Evolutionary conservation across 1,139 yeast species (phyloP).

Genomic region (Debaryomyces singareniensis): DNA sequence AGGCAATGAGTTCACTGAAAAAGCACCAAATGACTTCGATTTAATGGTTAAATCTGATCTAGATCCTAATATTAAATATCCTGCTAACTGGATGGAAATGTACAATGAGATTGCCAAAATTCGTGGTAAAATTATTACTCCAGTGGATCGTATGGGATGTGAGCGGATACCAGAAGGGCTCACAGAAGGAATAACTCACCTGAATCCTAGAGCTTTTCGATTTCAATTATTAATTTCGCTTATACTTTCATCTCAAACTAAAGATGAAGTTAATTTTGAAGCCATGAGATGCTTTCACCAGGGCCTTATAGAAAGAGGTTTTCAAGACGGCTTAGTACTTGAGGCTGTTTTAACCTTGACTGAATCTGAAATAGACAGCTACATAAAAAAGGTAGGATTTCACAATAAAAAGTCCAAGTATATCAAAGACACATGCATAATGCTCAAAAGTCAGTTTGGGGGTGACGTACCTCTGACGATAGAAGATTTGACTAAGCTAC

Average conservation of each 20-base stretch:
- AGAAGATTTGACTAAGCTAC: conserved; percentile 59
- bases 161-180: conserved; percentile 59
- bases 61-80: conserved; percentile 15
- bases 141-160: conserved; percentile 89
- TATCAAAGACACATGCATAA: conserved; percentile 55
- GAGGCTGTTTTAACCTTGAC: conserved; percentile 35
- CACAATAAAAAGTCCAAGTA: conserved; percentile 73
- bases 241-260: conserved; percentile 89
- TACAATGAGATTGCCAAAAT: conserved; percentile 59
- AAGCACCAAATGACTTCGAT: not conserved
- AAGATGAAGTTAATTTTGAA: conserved; percentile 74
- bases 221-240: conserved; percentile 73
- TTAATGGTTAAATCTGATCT: not conserved
- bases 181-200: conserved; percentile 19
- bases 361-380: conserved; percentile 53
- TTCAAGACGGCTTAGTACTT: conserved; percentile 24
- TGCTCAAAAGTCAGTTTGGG: conserved; percentile 43
- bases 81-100: conserved; percentile 46
- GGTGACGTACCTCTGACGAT: conserved; percentile 71
- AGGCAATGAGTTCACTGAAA: not conserved
- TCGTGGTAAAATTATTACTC: conserved; percentile 61
- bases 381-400: conserved; percentile 82
- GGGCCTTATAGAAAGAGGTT: conserved; percentile 29
- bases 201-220: conserved; percentile 43
- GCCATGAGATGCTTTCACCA: conserved; percentile 62